Percentiles rank a stretch among this genome's conserved stretches.
These are phyloP conservation scores for Acer campestre DNA, from an alignment of 345 rosid species.

Conservation along the genomic window DNA sequence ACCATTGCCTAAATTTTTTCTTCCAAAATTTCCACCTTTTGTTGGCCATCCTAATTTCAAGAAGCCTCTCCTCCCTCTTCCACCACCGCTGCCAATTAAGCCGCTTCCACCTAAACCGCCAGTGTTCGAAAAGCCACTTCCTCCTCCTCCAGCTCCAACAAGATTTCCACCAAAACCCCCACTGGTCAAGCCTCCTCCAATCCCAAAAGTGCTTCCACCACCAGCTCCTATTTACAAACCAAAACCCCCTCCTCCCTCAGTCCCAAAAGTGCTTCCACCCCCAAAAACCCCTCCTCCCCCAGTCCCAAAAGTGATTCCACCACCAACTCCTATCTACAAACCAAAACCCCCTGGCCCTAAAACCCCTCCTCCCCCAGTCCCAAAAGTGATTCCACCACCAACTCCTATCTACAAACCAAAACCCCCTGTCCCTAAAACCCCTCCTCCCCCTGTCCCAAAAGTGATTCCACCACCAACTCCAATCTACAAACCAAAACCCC, in stretches of 20 bases:
- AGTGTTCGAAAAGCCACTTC: slow-evolving; percentile 24
- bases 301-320: neutral
- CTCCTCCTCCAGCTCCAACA: neutral
- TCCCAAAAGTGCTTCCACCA: slow-evolving; percentile 35
- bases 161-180: slow-evolving; percentile 1
- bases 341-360: slow-evolving; percentile 26
- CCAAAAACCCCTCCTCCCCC: neutral
- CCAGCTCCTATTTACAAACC: slow-evolving; percentile 31
- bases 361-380: neutral
- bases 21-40: slow-evolving; percentile 33
- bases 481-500: too few species aligned
- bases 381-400: neutral
- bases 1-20: slow-evolving; percentile 36
- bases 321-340: slow-evolving; percentile 16
- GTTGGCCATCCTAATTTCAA: slow-evolving; percentile 20
- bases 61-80: slow-evolving; percentile 10
- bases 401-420: too few species aligned
- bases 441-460: slow-evolving; percentile 6
- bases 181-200: slow-evolving; percentile 20
- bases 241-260: slow-evolving; percentile 23
- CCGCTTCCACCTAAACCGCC: slow-evolving; percentile 16
- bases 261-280: slow-evolving; percentile 32
- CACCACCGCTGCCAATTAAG: slow-evolving; percentile 11
- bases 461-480: too few species aligned
- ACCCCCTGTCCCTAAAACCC: neutral